Evolutionary conservation across 345 rosid genomes (phyloP).

Genomic region (Ailanthus altissimus): DNA sequence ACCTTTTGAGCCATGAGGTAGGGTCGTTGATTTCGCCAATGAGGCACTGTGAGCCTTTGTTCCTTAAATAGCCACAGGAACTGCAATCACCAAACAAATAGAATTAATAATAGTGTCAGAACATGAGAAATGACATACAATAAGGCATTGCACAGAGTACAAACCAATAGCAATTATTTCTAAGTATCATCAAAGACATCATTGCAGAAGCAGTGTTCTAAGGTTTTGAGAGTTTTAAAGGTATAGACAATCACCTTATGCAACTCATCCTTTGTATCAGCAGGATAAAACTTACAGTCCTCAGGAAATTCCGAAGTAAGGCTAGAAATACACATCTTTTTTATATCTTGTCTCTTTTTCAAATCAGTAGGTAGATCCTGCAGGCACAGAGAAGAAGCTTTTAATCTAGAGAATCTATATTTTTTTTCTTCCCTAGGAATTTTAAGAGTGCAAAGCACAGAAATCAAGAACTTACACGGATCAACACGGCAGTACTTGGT

Average conservation of each 20-base stretch:
- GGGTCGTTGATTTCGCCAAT: conserved; percentile 85
- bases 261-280: conserved; percentile 88
- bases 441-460: conserved; percentile 10
- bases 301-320: conserved; percentile 81
- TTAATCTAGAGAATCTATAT: conserved; percentile 19
- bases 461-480: conserved; percentile 65
- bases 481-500: conserved; percentile 82
- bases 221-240: background rate
- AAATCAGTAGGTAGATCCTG: conserved; percentile 75
- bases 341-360: conserved; percentile 62
- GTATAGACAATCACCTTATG: conserved; percentile 61
- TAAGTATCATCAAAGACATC: background rate
- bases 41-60: conserved; percentile 79
- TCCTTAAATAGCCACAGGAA: conserved; percentile 84
- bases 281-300: conserved; percentile 83
- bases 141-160: conserved; percentile 7
- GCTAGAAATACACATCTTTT: conserved; percentile 65
- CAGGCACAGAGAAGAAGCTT: conserved; percentile 14
- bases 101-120: background rate
- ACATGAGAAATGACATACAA: background rate
- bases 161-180: background rate
- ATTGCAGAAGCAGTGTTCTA: background rate
- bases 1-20: conserved; percentile 84
- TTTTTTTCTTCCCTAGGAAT: background rate
- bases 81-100: conserved; percentile 43